Conservation (phyloP, 257 asterid genomes). For the Solanum commersonii region DNA sequence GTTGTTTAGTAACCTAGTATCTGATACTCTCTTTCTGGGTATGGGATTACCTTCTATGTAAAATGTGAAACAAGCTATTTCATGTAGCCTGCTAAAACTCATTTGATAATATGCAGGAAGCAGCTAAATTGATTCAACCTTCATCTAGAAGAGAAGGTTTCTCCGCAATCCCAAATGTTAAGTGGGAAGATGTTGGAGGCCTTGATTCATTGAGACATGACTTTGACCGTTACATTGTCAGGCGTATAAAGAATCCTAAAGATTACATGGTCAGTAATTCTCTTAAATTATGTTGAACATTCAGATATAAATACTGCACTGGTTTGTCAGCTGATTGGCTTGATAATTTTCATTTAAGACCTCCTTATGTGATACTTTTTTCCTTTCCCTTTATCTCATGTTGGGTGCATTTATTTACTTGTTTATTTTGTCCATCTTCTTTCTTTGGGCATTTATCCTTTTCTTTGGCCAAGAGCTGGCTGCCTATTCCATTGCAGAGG, state of each 20-base stretch:
- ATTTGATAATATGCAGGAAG: slow-evolving; percentile 46
- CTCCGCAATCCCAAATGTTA: slow-evolving; percentile 72
- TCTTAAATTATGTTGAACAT: neutral
- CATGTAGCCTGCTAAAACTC: neutral
- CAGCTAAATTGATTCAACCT: slow-evolving; percentile 71
- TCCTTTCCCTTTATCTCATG: neutral
- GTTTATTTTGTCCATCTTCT: neutral
- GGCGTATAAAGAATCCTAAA: slow-evolving; percentile 65
- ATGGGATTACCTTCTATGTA: neutral
- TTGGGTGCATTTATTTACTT: neutral
- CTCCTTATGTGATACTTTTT: neutral
- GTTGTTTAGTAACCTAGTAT: neutral
- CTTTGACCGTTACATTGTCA: slow-evolving; percentile 52
- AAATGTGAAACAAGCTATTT: neutral
- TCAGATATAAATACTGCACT: neutral
- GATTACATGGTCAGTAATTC: slow-evolving; percentile 44
- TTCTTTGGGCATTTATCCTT: neutral
- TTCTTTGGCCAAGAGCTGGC: neutral
- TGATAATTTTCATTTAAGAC: neutral
- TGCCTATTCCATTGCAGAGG: neutral
- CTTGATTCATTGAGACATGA: slow-evolving; percentile 50
- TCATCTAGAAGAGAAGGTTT: slow-evolving; percentile 88
- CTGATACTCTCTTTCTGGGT: neutral
- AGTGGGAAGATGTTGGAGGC: slow-evolving; percentile 96
- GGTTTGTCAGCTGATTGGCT: neutral